Base-by-base conservation (phyloP, 768 basidiomycete genomes). In the Psilocybe tampanensis region DNA sequence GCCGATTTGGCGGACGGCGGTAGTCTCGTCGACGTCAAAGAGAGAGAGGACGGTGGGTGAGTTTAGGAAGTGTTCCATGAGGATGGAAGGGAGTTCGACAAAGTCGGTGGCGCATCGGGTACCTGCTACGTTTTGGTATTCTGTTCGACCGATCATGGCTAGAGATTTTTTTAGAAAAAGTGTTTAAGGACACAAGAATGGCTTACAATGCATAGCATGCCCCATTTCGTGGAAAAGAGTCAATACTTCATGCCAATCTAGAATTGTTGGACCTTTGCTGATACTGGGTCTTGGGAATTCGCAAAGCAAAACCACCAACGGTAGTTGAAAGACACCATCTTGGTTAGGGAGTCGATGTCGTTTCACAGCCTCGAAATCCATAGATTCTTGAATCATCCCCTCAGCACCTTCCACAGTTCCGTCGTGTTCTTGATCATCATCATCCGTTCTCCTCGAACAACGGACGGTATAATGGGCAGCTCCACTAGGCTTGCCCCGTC, bases 201-300 rank as follows among this genome's bases (percentile, higher is more conserved):
- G 80, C 94, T 80, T 66, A 98, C 97, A 99, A 70, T 99, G 97
- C 85, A 99, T 94, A 11, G 97, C 97, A 74, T 99, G 97, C 0
- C 97, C 97, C 94, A 98, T 97, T 74, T 99, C 97, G 65, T 99
- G 97, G 74, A 95, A 97, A 21, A 98, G 76, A 2, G 96, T 98
- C 68, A 90, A 79, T 8, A 98, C 92, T 63, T 98, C 95, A 64
- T 90, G 89, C 95, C 95, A 98, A 55, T 88, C 86, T 19, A 99
- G 74, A 48, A 88, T 72, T 0, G 92, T 87, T 5, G 92, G 82
- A 0, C 88, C 89, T 12, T 78, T 73, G n/a, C 80, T 72, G 17
- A 80, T 59, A 2, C 84, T 76, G 19, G 91, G 87, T 24, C 78
- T 80, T 19, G 83, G 75, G 64, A 98, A 97, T 65, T 95, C 95